Percentiles rank a stretch among this genome's conserved stretches.
phyloP scores from a whole-genome alignment of 2,329 filamentous ascomycete genomes.

The Clonostachys solani region DNA sequence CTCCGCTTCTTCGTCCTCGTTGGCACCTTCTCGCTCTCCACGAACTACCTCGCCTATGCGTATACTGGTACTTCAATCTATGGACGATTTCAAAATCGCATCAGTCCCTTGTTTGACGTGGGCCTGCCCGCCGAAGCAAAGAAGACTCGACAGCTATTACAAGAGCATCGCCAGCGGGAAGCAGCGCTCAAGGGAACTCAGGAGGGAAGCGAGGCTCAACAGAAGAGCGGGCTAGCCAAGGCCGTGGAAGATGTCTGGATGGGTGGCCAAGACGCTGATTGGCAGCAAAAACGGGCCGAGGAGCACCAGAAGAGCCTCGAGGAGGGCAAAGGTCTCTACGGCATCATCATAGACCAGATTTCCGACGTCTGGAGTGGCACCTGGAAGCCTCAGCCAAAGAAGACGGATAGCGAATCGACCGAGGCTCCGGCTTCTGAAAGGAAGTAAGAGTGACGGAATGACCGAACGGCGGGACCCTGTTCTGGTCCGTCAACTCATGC shows the following conservation, averaged over 20 bases:
- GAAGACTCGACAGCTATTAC: constrained; percentile 39
- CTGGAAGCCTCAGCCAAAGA: constrained; percentile 20
- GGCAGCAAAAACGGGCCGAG: constrained; percentile 46
- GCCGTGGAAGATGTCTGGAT: constrained; percentile 50
- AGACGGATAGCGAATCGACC: constrained; percentile 11
- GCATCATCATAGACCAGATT: constrained; percentile 52
- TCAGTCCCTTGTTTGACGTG: constrained; percentile 35
- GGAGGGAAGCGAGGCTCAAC: constrained; percentile 19
- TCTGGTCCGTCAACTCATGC: too few relatives aligned
- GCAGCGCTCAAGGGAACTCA: constrained; percentile 6
- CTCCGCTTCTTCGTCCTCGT: constrained; percentile 45
- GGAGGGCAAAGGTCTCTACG: constrained; percentile 51
- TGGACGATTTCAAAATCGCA: constrained; percentile 38
- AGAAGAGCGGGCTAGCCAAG: constrained; percentile 17
- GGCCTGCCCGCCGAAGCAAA: constrained; percentile 53
- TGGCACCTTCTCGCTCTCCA: constrained; percentile 44
- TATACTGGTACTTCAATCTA: constrained; percentile 51
- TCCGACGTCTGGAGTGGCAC: constrained; percentile 44
- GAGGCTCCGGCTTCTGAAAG: neutral
- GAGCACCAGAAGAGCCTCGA: constrained; percentile 48
- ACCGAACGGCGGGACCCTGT: too few relatives aligned
- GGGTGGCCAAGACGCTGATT: constrained; percentile 50
- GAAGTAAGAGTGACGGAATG: neutral
- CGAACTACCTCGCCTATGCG: constrained; percentile 51
- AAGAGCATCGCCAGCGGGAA: constrained; percentile 32